Evolutionary conservation across 2,329 filamentous ascomycete species (phyloP).

Genomic region (Colletotrichum godetiae): DNA sequence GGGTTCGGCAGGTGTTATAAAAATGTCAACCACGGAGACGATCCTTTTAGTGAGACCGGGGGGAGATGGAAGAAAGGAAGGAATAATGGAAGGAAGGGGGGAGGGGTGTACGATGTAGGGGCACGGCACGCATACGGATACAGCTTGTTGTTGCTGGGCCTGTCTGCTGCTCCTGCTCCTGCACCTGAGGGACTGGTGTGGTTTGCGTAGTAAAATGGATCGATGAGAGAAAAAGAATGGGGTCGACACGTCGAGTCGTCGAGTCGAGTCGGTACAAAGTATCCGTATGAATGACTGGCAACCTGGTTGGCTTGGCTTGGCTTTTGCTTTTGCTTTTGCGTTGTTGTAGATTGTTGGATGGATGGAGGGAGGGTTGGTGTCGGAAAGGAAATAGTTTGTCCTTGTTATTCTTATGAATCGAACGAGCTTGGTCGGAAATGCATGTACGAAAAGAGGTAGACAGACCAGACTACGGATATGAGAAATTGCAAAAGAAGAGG

Average conservation of each 20-base stretch:
- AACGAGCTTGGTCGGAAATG: background rate
- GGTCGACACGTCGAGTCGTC: background rate
- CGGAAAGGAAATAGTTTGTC: constrained; percentile 19
- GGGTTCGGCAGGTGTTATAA: constrained; percentile 36
- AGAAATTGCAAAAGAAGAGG: background rate
- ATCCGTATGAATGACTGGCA: background rate
- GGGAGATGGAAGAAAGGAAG: constrained; percentile 16
- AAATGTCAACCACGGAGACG: constrained; percentile 36
- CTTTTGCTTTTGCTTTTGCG: background rate
- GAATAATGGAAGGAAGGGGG: constrained; percentile 12
- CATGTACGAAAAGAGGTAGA: background rate
- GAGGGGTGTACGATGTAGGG: background rate
- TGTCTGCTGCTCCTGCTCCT: background rate
- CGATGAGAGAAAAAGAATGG: constrained; percentile 19
- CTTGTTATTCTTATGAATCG: constrained; percentile 24
- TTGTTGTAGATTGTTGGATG: background rate
- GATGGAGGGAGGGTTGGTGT: background rate
- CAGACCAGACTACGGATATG: background rate
- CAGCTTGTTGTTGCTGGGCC: background rate
- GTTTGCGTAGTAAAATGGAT: constrained; percentile 12
- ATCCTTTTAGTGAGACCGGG: constrained; percentile 35
- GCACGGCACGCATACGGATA: background rate
- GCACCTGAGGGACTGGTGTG: background rate
- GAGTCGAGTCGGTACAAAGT: background rate
- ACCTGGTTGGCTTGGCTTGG: too few relatives aligned